Conservation (phyloP, 768 basidiomycete species). For the Podaxis sp. region DNA sequence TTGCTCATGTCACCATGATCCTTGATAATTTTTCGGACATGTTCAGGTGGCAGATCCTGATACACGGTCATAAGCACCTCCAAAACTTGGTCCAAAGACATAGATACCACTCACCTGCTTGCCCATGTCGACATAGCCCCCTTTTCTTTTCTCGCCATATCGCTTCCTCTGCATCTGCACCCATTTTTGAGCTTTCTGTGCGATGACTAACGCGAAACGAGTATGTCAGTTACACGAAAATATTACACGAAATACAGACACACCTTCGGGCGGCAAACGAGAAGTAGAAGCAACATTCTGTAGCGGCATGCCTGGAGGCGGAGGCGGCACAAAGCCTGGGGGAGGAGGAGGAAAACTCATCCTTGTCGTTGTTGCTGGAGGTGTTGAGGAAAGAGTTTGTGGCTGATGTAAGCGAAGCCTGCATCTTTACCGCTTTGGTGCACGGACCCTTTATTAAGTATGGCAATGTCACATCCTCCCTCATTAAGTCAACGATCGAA, state of each 20-base stretch:
- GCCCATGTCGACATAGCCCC: slow-evolving; percentile 88
- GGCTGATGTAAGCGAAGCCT: slow-evolving; percentile 41
- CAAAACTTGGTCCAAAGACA: slow-evolving; percentile 10
- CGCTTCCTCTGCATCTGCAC: slow-evolving; percentile 89
- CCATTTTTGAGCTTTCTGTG: slow-evolving; percentile 96
- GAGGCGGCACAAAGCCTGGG: slow-evolving; percentile 49
- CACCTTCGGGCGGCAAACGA: slow-evolving; percentile 49
- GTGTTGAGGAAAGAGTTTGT: slow-evolving; percentile 38
- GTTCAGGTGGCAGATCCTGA: slow-evolving; percentile 94
- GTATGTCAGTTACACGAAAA: slow-evolving; percentile 17
- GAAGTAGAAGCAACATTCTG: slow-evolving; percentile 38
- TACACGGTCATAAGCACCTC: slow-evolving; percentile 20
- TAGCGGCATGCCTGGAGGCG: slow-evolving; percentile 53
- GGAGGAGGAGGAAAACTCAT: slow-evolving; percentile 63
- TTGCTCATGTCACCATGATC: slow-evolving; percentile 99
- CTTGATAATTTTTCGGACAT: slow-evolving; percentile 99
- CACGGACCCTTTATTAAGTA: slow-evolving; percentile 35
- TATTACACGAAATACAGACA: slow-evolving; percentile 17
- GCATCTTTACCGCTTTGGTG: slow-evolving; percentile 24
- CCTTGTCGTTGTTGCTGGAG: slow-evolving; percentile 30
- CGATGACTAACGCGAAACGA: slow-evolving; percentile 51
- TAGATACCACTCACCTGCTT: slow-evolving; percentile 68
- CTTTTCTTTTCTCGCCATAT: slow-evolving; percentile 89
- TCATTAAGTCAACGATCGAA: neutral
- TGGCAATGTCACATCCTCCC: neutral